A percentile compares a stretch with the other conserved stretches of the same genome.
These are phyloP conservation scores for Begonia fuchsioides DNA, from an alignment of 306 rosid genomes.

Conservation along the genomic window DNA sequence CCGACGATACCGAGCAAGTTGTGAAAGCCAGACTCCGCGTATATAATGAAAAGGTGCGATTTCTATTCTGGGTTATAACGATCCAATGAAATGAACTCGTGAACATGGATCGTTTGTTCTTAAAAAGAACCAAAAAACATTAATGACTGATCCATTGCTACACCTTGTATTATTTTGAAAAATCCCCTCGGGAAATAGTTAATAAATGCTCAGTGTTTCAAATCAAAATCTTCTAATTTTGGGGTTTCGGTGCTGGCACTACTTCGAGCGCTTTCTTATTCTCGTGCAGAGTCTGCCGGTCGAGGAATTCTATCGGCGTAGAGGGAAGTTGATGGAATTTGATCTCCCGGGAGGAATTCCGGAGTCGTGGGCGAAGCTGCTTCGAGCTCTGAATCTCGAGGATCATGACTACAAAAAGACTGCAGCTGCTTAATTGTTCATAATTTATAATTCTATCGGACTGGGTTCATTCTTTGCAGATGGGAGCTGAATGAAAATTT, in stretches of 20 bases:
- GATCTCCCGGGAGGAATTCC: conserved; percentile 45
- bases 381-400: conserved; percentile 30
- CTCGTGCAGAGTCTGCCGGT: conserved; percentile 29
- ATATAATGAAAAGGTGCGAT: conserved; percentile 26
- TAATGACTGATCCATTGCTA: too few relatives aligned
- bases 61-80: background rate
- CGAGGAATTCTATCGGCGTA: conserved; percentile 30
- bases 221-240: too few relatives aligned
- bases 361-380: conserved; percentile 43
- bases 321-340: conserved; percentile 31
- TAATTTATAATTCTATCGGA: background rate
- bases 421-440: conserved; percentile 25
- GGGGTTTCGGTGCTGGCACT: too few relatives aligned
- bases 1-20: conserved; percentile 35
- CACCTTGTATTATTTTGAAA: too few relatives aligned
- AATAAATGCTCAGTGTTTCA: too few relatives aligned
- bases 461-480: conserved; percentile 19
- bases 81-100: background rate
- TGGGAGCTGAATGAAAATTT: background rate
- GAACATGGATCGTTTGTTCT: too few relatives aligned
- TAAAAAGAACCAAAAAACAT: too few relatives aligned
- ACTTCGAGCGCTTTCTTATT: conserved; percentile 1
- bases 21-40: conserved; percentile 28
- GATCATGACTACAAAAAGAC: conserved; percentile 17
- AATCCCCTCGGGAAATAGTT: too few relatives aligned